Evolutionary conservation across 345 rosid genomes (phyloP), one percentile per base, ranked within the genome.

Genomic region (Punica granatum): DNA sequence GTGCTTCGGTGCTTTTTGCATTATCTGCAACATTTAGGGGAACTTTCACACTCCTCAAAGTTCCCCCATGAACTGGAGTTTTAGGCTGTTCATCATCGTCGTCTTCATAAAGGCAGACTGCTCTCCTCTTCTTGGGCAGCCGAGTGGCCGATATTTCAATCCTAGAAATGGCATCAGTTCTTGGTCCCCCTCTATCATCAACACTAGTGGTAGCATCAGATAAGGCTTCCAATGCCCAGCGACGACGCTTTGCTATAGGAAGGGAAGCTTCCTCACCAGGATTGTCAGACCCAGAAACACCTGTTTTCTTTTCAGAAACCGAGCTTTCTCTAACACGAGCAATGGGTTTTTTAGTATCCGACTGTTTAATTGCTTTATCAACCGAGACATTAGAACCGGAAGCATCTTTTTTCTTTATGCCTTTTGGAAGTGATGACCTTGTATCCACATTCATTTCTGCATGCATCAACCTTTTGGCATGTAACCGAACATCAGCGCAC

Each of bases 31-130:
- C 76, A 68, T 73, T 68, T 30, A 70, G 34, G 51, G 81, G 68
- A 43, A 63, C 77, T 68, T 68, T 81, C 53, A 63, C 70, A 77
- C 66, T 80, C 74, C 65, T 75, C 26, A 68, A 69, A 69, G 80
- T 69, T 70, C 78, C 86, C 70, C 85, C 89, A 71, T 89, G 88
- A 77, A 90, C 81, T 46, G 98, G 97, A 81, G 97, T 93, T 81
- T 87, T 89, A 19, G 89, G 88, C 65, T 79, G 86, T 36, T 84
- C 90, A 64, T 85, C 89, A 44, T 79, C 86, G 26, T 85, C 90
- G 28, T 82, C 93, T 43, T 84, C 92, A 51, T 62, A 79, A 35
- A 90, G 80, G 79, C 90, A 74, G 76, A 89, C 91, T 37, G 81
- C 88, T 81, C 96, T 86, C 60, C 94, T 83, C 70, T 85, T 87